Conservation (phyloP, 208 protist species). For the Entamoeba invadens region DNA sequence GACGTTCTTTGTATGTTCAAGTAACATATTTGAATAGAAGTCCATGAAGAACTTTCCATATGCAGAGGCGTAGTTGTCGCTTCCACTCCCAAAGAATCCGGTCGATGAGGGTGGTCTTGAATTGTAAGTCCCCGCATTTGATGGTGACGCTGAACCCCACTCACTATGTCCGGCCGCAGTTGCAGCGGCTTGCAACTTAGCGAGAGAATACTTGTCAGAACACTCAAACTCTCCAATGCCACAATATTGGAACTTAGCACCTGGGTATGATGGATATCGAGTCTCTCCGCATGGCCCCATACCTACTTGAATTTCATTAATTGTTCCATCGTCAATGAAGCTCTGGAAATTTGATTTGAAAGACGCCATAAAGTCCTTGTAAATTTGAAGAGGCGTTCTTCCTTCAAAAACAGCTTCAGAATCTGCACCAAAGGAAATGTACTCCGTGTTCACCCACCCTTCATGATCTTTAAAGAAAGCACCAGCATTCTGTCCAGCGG, state of each 20-base stretch:
- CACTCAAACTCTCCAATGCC: slow-evolving; percentile 51
- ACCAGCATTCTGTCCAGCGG: slow-evolving; percentile 16
- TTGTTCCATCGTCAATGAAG: background rate
- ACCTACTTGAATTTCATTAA: slow-evolving; percentile 43
- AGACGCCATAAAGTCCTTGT: slow-evolving; percentile 43
- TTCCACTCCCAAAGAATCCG: slow-evolving; percentile 8
- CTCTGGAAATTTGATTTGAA: slow-evolving; percentile 11
- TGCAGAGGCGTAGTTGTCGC: background rate
- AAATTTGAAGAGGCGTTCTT: slow-evolving; percentile 47
- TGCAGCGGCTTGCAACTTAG: slow-evolving; percentile 25
- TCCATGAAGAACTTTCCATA: slow-evolving; percentile 48
- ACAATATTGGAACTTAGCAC: slow-evolving; percentile 34
- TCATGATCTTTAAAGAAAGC: slow-evolving; percentile 43
- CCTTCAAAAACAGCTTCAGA: slow-evolving; percentile 37
- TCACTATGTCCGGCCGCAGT: slow-evolving; percentile 28
- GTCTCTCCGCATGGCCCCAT: slow-evolving; percentile 48
- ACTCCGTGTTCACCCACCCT: slow-evolving; percentile 41
- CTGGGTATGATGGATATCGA: slow-evolving; percentile 48
- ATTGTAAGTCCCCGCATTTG: slow-evolving; percentile 22
- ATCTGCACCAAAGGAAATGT: slow-evolving; percentile 46
- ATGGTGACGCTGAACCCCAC: background rate
- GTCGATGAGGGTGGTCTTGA: background rate
- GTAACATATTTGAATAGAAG: slow-evolving; percentile 36
- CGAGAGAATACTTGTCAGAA: slow-evolving; percentile 42
- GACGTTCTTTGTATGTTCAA: slow-evolving; percentile 35